Evolutionary conservation across 192 early-diverging fungal genomes (phyloP), one percentile per base, ranked within the genome.

Genomic region (Haplosporangium gracile): DNA sequence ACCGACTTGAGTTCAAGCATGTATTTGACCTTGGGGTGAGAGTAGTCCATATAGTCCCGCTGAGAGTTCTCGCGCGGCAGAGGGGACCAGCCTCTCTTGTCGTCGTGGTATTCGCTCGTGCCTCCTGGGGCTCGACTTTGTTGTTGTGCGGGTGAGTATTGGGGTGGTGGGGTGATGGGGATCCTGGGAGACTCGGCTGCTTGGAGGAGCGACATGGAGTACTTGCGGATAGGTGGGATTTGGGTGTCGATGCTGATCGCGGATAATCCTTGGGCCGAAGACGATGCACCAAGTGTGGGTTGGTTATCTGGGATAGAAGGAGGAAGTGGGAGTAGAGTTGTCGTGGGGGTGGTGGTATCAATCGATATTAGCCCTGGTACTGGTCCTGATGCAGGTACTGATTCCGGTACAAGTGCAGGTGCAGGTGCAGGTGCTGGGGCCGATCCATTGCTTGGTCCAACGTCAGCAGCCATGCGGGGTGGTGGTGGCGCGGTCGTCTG

Each of bases 1-100:
- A 90, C 93, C 6, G 91, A 80, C 36, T 85, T 89, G 81, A 93
- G 85, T 45, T 90, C 92, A 60, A 92, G 76, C 47, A 87, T 89
- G 80, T 91, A 92, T 57, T 87, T 88, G 77, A 88, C 72, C 49
- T 90, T 89, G 43, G 89, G 88, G 26, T 83, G 91, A 18, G 81
- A 80, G 68, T 53, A 80, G 29, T 69, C 77, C 76, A 88, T 63
- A 9, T 73, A 76, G 68, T 76, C 76, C 2, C 18, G 42, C 10
- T 55, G 70, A 16, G 77, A 80, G n/a, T 78, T 60, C 63, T 69
- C 68, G 10, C 81, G 83, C 20, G 74, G 75, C 13, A 13, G 11
- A 39, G 72, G 75, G 43, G 72, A 43, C 57, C 78, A 85, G 34
- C 53, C 71, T 74, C 42, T 77, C 75, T 82, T 74, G n/a, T 69